Conservation (phyloP, 495 filamentous ascomycete species). For the Rhizodiscina lignyota region DNA sequence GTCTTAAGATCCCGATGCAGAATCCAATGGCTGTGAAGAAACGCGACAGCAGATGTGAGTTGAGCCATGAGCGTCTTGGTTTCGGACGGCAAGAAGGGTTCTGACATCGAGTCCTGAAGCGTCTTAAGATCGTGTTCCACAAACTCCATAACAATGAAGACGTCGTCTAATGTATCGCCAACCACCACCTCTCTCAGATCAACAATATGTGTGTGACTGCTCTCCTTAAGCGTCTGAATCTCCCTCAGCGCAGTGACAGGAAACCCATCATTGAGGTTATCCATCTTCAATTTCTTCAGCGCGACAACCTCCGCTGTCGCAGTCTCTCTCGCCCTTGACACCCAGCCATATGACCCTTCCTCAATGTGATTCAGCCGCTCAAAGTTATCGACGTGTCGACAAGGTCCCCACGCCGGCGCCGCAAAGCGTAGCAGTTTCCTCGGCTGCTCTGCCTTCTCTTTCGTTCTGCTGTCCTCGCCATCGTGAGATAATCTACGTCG, state of each 20-base stretch:
- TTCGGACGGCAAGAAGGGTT: conserved; percentile 86
- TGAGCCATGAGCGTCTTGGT: conserved; percentile 81
- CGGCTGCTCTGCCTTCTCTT: conserved; percentile 8
- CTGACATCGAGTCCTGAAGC: conserved; percentile 80
- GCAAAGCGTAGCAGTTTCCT: conserved; percentile 53
- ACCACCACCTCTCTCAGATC: conserved; percentile 73
- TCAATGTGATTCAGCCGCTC: conserved; percentile 92
- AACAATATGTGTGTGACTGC: conserved; percentile 61
- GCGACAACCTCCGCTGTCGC: conserved; percentile 77
- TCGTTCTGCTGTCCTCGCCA: conserved; percentile 13
- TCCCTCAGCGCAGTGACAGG: conserved; percentile 86
- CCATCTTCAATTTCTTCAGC: conserved; percentile 88
- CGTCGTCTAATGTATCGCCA: conserved; percentile 61
- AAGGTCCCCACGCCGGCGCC: conserved; percentile 49
- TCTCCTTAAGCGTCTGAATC: conserved; percentile 54
- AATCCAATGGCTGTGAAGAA: conserved; percentile 83
- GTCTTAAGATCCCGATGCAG: conserved; percentile 95
- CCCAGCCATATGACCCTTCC: conserved; percentile 90
- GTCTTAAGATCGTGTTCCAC: conserved; percentile 95
- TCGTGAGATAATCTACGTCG: conserved; percentile 29
- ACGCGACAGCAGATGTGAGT: conserved; percentile 63
- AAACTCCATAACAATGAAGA: conserved; percentile 96
- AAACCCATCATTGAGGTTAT: conserved; percentile 55
- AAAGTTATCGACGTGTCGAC: conserved; percentile 74
- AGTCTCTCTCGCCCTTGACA: conserved; percentile 68